Conservation (phyloP, 2,329 filamentous ascomycete species). For the Trichoderma asperellum region DNA sequence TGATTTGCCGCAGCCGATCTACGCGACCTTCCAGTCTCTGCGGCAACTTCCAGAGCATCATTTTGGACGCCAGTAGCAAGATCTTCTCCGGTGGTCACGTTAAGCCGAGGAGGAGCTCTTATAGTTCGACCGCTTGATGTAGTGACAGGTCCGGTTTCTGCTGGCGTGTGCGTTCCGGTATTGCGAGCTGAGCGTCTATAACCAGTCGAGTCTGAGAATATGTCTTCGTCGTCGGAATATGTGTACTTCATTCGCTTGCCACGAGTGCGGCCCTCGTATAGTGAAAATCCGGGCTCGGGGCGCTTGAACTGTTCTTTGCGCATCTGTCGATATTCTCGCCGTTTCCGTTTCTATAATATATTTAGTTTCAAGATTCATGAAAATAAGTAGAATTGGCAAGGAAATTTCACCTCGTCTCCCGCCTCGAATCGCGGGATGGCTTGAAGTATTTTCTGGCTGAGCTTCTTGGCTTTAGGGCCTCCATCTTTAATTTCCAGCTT, state of each 20-base stretch:
- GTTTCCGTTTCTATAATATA: conserved; percentile 76
- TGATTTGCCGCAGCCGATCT: conserved; percentile 54
- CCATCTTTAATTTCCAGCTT: conserved; percentile 78
- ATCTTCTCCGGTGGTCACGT: conserved; percentile 61
- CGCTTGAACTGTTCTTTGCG: conserved; percentile 86
- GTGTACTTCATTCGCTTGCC: conserved; percentile 97
- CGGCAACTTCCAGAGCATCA: conserved; percentile 47
- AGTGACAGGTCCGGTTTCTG: conserved; percentile 65
- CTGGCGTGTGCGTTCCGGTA: conserved; percentile 72
- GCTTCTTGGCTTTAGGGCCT: conserved; percentile 75
- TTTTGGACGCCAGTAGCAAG: conserved; percentile 52
- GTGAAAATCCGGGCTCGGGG: conserved; percentile 84
- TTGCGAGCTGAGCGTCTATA: conserved; percentile 73
- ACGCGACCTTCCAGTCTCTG: conserved; percentile 53
- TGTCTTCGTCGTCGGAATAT: conserved; percentile 85
- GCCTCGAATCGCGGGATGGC: conserved; percentile 91
- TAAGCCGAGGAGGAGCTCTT: conserved; percentile 67
- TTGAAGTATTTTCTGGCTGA: conserved; percentile 75
- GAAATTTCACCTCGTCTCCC: conserved; percentile 74
- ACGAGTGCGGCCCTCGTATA: conserved; percentile 94
- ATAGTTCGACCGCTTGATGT: conserved; percentile 91
- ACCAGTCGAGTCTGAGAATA: conserved; percentile 65
- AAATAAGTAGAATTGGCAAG: neutral
- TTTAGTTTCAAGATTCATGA: neutral
- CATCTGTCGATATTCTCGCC: conserved; percentile 85